These are phyloP conservation scores for Monilinia vaccinii-corymbosi DNA, from an alignment of 2,329 filamentous ascomycete species.

Conservation along the genomic window DNA sequence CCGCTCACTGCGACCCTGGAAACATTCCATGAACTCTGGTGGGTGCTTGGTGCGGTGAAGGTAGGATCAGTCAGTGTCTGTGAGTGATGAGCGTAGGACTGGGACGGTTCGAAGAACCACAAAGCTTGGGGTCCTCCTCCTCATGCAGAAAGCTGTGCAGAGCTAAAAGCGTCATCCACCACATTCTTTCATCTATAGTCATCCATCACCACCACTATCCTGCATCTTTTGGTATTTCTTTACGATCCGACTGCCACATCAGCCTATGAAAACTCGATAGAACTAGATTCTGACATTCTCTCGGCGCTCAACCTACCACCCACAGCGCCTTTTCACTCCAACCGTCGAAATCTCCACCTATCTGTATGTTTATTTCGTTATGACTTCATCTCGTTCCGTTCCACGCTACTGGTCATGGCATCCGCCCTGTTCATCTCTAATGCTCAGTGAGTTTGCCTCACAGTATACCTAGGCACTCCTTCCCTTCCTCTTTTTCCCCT, in stretches of 20 bases:
- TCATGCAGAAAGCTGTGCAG: constrained; percentile 16
- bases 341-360: constrained; percentile 16
- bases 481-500: constrained; percentile 11
- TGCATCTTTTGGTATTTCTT: not conserved
- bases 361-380: constrained; percentile 16
- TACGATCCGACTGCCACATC: constrained; percentile 4
- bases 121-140: constrained; percentile 10
- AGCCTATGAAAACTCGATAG: constrained; percentile 1
- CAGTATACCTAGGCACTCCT: constrained; percentile 11
- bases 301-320: constrained; percentile 21
- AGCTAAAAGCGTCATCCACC: constrained; percentile 24
- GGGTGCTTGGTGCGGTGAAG: constrained; percentile 17
- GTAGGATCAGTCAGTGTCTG: constrained; percentile 18
- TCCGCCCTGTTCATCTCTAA: constrained; percentile 18
- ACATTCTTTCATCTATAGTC: constrained; percentile 15
- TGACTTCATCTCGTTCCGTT: constrained; percentile 13
- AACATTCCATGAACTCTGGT: constrained; percentile 15
- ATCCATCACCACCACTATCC: constrained; percentile 13
- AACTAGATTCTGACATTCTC: not conserved
- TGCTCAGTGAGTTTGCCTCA: constrained; percentile 11
- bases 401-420: constrained; percentile 17
- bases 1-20: constrained; percentile 20
- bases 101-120: constrained; percentile 14
- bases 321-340: constrained; percentile 14
- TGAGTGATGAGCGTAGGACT: constrained; percentile 23